These are phyloP conservation scores for Aristolochia fimbriata DNA, from an alignment of 164 flowering plant genomes.

Conservation along the genomic window DNA sequence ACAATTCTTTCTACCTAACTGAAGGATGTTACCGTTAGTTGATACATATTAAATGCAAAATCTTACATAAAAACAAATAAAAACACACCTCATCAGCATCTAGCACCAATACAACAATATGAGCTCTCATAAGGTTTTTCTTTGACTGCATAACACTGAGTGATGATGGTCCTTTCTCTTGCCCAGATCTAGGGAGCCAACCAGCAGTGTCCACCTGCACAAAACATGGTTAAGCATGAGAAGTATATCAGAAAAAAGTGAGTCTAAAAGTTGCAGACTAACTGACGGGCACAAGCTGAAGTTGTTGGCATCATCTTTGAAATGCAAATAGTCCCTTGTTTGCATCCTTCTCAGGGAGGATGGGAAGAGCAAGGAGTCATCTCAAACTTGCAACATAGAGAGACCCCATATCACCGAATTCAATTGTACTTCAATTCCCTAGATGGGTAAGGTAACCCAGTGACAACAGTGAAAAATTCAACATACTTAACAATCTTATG, in stretches of 20 bases:
- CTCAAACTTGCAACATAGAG: no score
- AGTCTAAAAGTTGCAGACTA: background rate
- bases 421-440: no score
- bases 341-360: no score
- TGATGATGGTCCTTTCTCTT: slow-evolving; percentile 86
- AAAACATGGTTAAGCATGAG: background rate
- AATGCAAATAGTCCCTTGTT: no score
- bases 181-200: slow-evolving; percentile 81
- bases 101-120: slow-evolving; percentile 83
- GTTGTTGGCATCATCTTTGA: no score
- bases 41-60: background rate
- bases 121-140: slow-evolving; percentile 92
- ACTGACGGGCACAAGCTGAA: background rate
- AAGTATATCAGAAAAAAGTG: background rate
- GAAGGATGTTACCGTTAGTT: no score
- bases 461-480: no score
- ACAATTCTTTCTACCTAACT: no score
- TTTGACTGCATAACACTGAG: slow-evolving; percentile 89
- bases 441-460: no score
- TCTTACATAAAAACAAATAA: background rate
- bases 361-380: no score
- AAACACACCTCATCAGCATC: slow-evolving; percentile 82
- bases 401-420: no score
- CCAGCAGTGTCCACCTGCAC: slow-evolving; percentile 97
- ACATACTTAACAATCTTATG: no score